Percentiles rank a stretch among this genome's conserved stretches.
These are phyloP conservation scores for Pyronema domesticum DNA, from an alignment of 495 filamentous ascomycete genomes.

Conservation along the genomic window DNA sequence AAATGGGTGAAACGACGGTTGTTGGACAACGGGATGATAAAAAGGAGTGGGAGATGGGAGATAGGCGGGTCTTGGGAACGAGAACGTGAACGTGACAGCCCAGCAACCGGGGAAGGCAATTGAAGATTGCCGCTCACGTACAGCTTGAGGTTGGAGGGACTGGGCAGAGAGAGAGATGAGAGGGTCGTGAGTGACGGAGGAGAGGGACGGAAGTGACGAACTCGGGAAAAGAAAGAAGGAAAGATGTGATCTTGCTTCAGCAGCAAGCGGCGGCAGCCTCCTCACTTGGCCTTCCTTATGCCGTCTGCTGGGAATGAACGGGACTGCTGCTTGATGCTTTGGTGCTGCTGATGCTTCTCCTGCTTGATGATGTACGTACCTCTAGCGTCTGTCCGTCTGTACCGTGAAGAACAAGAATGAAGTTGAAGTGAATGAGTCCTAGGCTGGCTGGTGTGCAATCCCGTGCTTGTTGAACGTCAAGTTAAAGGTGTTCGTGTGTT, in stretches of 20 bases:
- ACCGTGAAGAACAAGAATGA: neutral
- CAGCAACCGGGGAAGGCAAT: neutral
- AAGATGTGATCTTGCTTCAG: neutral
- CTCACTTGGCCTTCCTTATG: too few species aligned
- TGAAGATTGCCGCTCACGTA: neutral
- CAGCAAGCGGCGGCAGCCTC: too few species aligned
- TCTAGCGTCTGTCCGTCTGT: neutral
- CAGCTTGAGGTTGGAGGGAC: too few species aligned
- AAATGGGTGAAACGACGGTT: constrained; percentile 1
- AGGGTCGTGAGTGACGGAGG: too few species aligned
- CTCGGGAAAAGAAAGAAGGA: neutral
- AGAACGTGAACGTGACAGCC: neutral
- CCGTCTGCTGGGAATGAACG: too few species aligned
- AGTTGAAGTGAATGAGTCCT: too few species aligned
- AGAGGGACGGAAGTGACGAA: neutral
- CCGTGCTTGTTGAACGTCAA: too few species aligned
- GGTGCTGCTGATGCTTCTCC: neutral
- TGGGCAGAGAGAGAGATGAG: too few species aligned
- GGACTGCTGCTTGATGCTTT: neutral
- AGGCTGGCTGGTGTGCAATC: too few species aligned
- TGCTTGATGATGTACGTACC: neutral
- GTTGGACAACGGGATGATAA: neutral
- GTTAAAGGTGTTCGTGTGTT: too few species aligned
- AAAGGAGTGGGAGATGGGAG: neutral
- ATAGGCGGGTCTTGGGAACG: neutral